Base-by-base conservation (phyloP, 2,329 filamentous ascomycete genomes). In the Aureobasidium vineae region DNA sequence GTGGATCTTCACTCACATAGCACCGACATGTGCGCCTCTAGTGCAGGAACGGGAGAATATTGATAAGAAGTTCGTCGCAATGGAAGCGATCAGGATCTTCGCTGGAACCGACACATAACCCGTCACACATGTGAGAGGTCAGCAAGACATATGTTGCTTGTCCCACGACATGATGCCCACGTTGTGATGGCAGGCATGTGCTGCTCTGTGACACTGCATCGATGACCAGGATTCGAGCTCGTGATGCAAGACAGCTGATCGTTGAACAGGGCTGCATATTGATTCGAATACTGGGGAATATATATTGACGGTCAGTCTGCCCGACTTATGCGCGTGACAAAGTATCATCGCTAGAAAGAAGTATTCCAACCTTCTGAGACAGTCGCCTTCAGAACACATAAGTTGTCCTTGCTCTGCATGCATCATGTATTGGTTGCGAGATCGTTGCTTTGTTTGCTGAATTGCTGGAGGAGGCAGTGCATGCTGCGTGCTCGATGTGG, bases 181-280 rank as follows among this genome's bases (percentile, higher is more conserved):
- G 57, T 61, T 41, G 33, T 52, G 59, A 63, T 50, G 59, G 59
- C 59, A 40, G 33, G 21, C 33, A 63, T 50, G 23, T 36, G 21
- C 31, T 38, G 21, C 33, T 56, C 36, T 23, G 40, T 45, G 54
- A 59, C 16, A 45, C 40, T 21, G 43, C 45, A 52, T 23, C 31
- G 13, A 10, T 41, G 28, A 15, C 57, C 26, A 16, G 41, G n/a
- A 19, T 6, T 28, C 2, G 19, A 19, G 41, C 57, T 61, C 49
- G 57, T 38, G n/a, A 47, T 26, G 57, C 41, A 36, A 61, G 57
- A 47, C 28, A 47, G 41, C 38, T 41, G 19, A n/a, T 61, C 36
- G 40, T 49, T 49, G 56, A 61, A 31, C 26, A 47, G 41, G 41
- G 41, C 41, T 61, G 43, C 57, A 36, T 49, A 10, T 38, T 16